Evolutionary conservation across 768 basidiomycete species (phyloP), one percentile per base, ranked within the genome.

Genomic region (Rhizopogon roseolus): DNA sequence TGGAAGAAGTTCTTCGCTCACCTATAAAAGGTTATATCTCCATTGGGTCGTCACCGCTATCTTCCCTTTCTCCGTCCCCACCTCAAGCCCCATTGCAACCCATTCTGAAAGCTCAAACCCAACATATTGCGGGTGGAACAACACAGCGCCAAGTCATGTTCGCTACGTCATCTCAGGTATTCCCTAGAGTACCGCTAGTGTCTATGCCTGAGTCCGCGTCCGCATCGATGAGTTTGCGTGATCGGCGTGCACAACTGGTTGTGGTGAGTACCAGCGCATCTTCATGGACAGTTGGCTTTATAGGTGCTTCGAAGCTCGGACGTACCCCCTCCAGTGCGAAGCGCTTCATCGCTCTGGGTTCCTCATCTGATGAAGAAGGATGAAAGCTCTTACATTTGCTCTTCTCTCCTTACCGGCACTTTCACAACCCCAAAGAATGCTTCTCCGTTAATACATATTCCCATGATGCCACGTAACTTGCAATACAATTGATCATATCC

Each of bases 361-460:
- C 68, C 32, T 68, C 68, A 48, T 68, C 68, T 48, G 68, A 69
- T 48, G 66, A 67, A 19, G 66, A 69, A 49, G 56, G 58, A 25
- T 69, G 36, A 48, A 34, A 22, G 9, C 1, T 38, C 37, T 38
- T 13, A 25, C 25, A 48, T 49, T 19, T 1, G 7, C n/a, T 16
- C 17, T 19, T 17, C 11, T 28, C 27, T 40, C 46, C 13, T 45
- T 46, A 16, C 22, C 13, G 14, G 8, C 17, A 8, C 19, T 42
- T 28, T 42, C 28, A 52, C 50, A 10, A n/a, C 13, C 9, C 41
- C 22, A 22, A 27, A 19, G 41, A 42, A 42, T 42, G 17, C 17
- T 19, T 5, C 10, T n/a, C 27, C 9, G 27, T 8, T 19, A 27
- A 41, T n/a, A 53, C 62, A 29, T 0, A 17, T 52, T 45, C 42